Base-by-base conservation (phyloP, 257 asterid genomes). In the Nicotiana undulata region DNA sequence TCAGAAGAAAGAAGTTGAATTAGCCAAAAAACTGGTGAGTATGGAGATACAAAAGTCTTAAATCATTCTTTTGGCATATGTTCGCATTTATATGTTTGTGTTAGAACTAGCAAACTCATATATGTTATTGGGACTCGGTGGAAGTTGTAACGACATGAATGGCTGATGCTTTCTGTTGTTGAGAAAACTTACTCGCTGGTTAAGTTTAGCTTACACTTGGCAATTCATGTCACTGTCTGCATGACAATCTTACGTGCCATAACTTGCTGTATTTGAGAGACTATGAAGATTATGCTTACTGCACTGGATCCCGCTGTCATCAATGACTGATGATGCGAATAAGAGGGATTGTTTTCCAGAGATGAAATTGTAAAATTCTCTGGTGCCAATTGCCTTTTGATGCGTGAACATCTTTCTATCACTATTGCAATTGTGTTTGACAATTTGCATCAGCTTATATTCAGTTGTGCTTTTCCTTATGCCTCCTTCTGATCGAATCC, bases 1-100 rank as follows among this genome's bases (percentile, higher is more conserved):
- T 80, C 96, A 90, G 86, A 95, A 92, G 82, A 96, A 92, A 86
- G 99, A 96, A 86, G 92, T 96, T 32, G 97, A 96, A 84, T 79
- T 92, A 89, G 93, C 95, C 78, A 96, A 96, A 84, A 88, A 74
- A 87, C 89, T 96, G 96, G 99, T 96, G 88, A 85, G 85, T 80
- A 52, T 60, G 22, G 51, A 46, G n/a, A 8, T 4, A 49, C 61
- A 24, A 9, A 49, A 46, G 24, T 56, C 40, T 49, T 26, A 15
- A 49, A 15, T 74, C 79, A 74, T 17, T 3, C 28, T 74, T 74
- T 74, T 74, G 44, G 61, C 61, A 74, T 28, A 24, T 74, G 24
- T 74, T 49, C 5, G 0, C 24, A 70, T 74, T 49, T 26, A 1
- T 46, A 49, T 49, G 61, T 24, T 74, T 74, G 61, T 26, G 61